Base-by-base conservation (phyloP, 495 filamentous ascomycete genomes). In the Platismatia glauca region DNA sequence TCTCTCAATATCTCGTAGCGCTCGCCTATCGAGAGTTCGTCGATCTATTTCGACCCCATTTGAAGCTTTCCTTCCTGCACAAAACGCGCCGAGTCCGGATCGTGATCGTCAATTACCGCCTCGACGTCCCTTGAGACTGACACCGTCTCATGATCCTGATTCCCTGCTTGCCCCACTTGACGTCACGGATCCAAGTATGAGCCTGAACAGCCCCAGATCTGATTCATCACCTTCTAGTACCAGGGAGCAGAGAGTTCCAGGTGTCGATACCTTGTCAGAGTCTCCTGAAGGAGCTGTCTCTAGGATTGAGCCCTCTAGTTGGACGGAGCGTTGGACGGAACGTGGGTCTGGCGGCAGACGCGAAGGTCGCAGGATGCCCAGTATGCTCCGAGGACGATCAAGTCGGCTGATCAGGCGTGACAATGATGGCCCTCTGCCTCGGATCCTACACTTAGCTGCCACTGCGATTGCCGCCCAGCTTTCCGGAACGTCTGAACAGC, bases 401-500 rank as follows among this genome's bases (percentile, higher is more conserved):
- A 72, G 79, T 29, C 72, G 82, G 56, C 68, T 75, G 16, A 68
- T 81, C 57, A 76, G 80, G 33, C 79, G 78, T 61, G 79, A 83
- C 63, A 82, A 85, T 58, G 82, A 83, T 57, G 81, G 80, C 11
- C 79, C 82, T 58, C 68, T 84, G 22, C 82, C 82, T 38, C 78
- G 80, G 35, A 77, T 85, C 22, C 71, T 85, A 34, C 83, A 82
- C 38, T 75, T 84, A 53, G 82, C 82, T 35, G 82, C 82, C n/a
- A 76, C 81, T 29, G 80, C 80, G 12, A 83, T 84, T 58, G 82
- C 82, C 55, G 81, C 82, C 44, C 83, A 84, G 59, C 76, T 85
- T 59, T 84, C 83, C 39, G 82, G 82, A 18, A 75, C 72, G 38
- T 74, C 77, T 38, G 79, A 80, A 20, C 80, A 82, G 59, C 76